Percentiles rank a stretch among this genome's conserved stretches.
Evolutionary conservation across 2,329 filamentous ascomycete genomes (phyloP).

Genomic region (Aspergillus transmontanensis): DNA sequence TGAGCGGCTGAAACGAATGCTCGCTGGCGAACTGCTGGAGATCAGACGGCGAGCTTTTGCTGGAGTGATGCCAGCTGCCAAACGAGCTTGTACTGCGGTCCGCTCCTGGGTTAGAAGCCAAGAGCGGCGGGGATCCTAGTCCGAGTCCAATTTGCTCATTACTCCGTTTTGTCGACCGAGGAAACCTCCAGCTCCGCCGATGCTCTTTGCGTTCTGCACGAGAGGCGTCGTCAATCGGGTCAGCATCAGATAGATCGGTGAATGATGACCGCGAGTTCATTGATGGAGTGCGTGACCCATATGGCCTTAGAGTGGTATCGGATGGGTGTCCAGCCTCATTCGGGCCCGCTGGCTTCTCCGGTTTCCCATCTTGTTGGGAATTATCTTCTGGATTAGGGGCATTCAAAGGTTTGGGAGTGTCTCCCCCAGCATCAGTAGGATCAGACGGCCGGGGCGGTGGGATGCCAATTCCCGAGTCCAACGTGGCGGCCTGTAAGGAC

Average conservation of each 20-base stretch:
- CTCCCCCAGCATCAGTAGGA: constrained; percentile 33
- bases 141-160: constrained; percentile 52
- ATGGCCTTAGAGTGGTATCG: constrained; percentile 61
- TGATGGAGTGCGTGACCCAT: constrained; percentile 74
- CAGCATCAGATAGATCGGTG: constrained; percentile 80
- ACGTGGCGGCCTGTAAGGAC: constrained; percentile 61
- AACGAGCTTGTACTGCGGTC: constrained; percentile 70
- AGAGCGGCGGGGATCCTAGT: constrained; percentile 49
- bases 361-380: constrained; percentile 19
- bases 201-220: constrained; percentile 66
- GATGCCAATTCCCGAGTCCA: constrained; percentile 44
- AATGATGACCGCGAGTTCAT: constrained; percentile 70
- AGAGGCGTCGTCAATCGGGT: constrained; percentile 66
- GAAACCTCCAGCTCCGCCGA: constrained; percentile 73
- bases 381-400: constrained; percentile 32
- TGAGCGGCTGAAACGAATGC: constrained; percentile 37
- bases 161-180: constrained; percentile 57
- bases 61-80: constrained; percentile 58
- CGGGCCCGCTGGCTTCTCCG: constrained; percentile 24
- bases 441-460: constrained; percentile 31
- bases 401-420: constrained; percentile 38
- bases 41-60: constrained; percentile 50
- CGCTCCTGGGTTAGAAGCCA: constrained; percentile 66
- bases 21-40: constrained; percentile 43
- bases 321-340: constrained; percentile 49